Base-by-base conservation (phyloP, 164 flowering plant genomes). In the Nelumbo lutea region DNA sequence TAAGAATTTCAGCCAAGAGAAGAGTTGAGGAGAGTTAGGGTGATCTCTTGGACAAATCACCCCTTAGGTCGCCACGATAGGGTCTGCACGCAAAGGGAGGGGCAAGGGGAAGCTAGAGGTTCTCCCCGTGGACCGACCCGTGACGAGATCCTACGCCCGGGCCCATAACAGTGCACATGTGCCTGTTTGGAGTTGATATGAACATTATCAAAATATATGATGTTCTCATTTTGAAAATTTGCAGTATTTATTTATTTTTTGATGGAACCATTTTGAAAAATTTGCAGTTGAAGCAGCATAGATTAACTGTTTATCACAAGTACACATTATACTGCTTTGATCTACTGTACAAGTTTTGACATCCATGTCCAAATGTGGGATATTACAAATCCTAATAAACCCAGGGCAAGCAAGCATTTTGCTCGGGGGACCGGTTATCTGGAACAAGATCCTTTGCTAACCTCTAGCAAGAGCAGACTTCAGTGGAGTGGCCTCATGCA, bases 291-390 rank as follows among this genome's bases (percentile, higher is more conserved):
- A 47, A 27, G 9, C n/a, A 67, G n/a, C n/a, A 6, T 67, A 13
- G 8, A 48, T 3, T 43, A 15, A 67, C 14, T 41, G 14, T 41
- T 40, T 53, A 1, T 9, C 59, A 14, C 40, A 65, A 6, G 42
- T 39, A 51, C 2, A 39, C 5, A 3, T 42, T 4, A 42, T 13
- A 61, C 48, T 61, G 13, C 66, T 63, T 45, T 51, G 14, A 62
- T 42, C 59, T 77, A 67, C 65, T 62, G 61, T 77, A 77, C 83
- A 82, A 58, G 71, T 72, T 75, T 60, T 66, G 56, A 70, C 51
- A 66, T 79, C 75, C 64, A 77, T 76, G 56, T 64, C 70, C 66
- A 67, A 56, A 69, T 59, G 13, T 50, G 53, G 73, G 61, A 64
- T 57, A 61, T 51, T 53, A 55, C 47, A 62, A 53, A 52, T 56